phyloP scores from a whole-genome alignment of 179 eudicot species.

The Amaranthus tricolor region DNA sequence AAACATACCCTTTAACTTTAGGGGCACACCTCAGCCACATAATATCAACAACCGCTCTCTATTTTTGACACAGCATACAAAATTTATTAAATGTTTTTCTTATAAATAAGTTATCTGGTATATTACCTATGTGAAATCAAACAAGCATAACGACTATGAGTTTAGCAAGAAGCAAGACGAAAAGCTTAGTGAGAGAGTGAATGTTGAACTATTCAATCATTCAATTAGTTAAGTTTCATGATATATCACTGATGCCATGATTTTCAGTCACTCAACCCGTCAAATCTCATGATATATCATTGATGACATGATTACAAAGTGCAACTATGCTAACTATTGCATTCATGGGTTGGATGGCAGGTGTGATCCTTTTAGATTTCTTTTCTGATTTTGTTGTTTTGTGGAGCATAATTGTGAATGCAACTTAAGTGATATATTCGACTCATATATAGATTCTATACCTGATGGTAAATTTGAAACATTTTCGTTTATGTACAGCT shows the following conservation, averaged over 20 bases:
- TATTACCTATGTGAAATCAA: background rate
- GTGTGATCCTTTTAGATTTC: background rate
- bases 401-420: background rate
- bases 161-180: too few relatives aligned
- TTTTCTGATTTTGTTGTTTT: background rate
- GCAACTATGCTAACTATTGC: background rate
- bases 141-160: background rate
- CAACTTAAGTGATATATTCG: background rate
- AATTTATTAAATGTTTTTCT: too few relatives aligned
- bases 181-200: too few relatives aligned
- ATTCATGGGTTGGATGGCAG: background rate
- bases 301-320: background rate
- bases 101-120: background rate
- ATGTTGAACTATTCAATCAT: too few relatives aligned
- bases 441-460: background rate
- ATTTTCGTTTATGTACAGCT: conserved; percentile 44
- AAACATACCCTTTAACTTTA: too few relatives aligned
- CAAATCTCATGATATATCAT: background rate
- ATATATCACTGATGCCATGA: too few relatives aligned
- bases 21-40: too few relatives aligned
- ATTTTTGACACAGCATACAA: too few relatives aligned
- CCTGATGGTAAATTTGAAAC: conserved; percentile 9
- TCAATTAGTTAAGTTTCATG: too few relatives aligned
- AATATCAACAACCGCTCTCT: too few relatives aligned
- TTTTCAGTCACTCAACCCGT: too few relatives aligned